These are phyloP conservation scores for Mycena olivaceomarginata DNA, from an alignment of 768 basidiomycete species.

Conservation along the genomic window DNA sequence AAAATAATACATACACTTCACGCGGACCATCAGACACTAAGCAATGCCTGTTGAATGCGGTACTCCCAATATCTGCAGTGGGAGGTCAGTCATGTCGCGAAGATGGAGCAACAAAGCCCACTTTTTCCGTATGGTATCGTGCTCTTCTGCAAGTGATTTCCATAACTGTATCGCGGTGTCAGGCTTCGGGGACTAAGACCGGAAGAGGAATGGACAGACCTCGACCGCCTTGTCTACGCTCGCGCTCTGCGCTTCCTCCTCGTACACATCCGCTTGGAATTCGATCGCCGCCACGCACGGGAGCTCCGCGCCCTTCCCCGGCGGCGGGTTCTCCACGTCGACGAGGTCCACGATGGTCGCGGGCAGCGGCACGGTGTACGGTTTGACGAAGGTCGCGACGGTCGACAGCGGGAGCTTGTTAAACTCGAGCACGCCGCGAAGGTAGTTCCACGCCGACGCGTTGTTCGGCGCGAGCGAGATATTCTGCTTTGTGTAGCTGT, in stretches of 20 bases:
- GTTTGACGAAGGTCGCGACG: slow-evolving; percentile 75
- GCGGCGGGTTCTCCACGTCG: slow-evolving; percentile 86
- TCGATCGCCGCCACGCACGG: slow-evolving; percentile 90
- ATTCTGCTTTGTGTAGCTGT: slow-evolving; percentile 87
- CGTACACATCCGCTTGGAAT: slow-evolving; percentile 88
- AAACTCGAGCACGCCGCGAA: slow-evolving; percentile 87
- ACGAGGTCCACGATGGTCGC: slow-evolving; percentile 64
- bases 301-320: slow-evolving; percentile 78
- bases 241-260: slow-evolving; percentile 71
- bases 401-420: slow-evolving; percentile 74
- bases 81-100: background rate
- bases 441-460: slow-evolving; percentile 97
- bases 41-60: slow-evolving; percentile 62
- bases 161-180: slow-evolving; percentile 71
- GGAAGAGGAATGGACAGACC: slow-evolving; percentile 56
- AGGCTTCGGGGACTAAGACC: slow-evolving; percentile 20
- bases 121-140: slow-evolving; percentile 88
- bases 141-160: slow-evolving; percentile 79
- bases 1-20: slow-evolving; percentile 33
- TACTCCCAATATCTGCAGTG: slow-evolving; percentile 83
- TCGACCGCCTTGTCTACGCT: slow-evolving; percentile 67
- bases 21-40: background rate
- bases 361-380: slow-evolving; percentile 71
- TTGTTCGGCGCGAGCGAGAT: slow-evolving; percentile 95
- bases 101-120: slow-evolving; percentile 54